Evolutionary conservation across 306 rosid species (phyloP).

Genomic region (Gastrolobium bilobum): DNA sequence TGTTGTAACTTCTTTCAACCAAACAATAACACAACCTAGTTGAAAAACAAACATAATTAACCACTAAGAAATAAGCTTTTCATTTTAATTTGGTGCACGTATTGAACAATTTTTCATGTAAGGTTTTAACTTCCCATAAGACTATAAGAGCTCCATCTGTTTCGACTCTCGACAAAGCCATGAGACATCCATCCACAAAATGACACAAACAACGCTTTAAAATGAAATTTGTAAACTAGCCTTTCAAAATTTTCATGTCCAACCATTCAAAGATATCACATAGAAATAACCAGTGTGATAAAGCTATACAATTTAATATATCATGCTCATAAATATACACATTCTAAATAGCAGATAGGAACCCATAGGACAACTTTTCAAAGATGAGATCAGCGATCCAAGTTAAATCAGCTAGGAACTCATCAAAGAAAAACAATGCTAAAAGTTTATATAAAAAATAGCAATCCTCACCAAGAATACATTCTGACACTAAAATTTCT

Average conservation of each 20-base stretch:
- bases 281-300: slow-evolving; percentile 44
- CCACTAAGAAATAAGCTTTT: too few relatives aligned
- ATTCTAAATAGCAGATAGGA: slow-evolving; percentile 35
- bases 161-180: neutral
- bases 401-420: slow-evolving; percentile 57
- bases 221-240: slow-evolving; percentile 28
- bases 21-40: too few relatives aligned
- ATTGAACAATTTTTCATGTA: neutral
- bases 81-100: neutral
- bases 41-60: too few relatives aligned
- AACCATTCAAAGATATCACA: slow-evolving; percentile 46
- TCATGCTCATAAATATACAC: slow-evolving; percentile 49
- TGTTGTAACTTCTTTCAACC: too few relatives aligned
- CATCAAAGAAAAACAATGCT: slow-evolving; percentile 59
- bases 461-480: slow-evolving; percentile 52
- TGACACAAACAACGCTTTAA: neutral
- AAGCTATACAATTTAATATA: slow-evolving; percentile 60
- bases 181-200: slow-evolving; percentile 14
- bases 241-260: slow-evolving; percentile 34
- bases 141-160: neutral
- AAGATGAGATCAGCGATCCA: slow-evolving; percentile 58
- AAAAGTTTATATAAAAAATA: slow-evolving; percentile 43
- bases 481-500: slow-evolving; percentile 38
- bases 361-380: slow-evolving; percentile 35
- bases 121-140: neutral